phyloP scores from a whole-genome alignment of 495 filamentous ascomycete species.

The Podospora tetraspora region DNA sequence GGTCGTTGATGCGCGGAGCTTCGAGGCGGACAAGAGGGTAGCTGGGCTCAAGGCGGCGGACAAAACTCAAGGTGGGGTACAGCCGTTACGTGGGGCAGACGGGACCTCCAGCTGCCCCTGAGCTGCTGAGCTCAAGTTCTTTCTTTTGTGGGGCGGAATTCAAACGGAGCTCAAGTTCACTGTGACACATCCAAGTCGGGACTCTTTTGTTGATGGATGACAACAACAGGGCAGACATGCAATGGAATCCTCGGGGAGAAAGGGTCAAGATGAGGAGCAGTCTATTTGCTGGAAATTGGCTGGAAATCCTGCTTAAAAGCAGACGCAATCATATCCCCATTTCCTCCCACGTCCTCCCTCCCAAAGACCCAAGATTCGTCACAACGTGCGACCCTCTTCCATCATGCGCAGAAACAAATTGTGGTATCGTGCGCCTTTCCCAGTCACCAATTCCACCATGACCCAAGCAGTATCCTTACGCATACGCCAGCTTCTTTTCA shows the following conservation, averaged over 20 bases:
- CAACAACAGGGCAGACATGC: background rate
- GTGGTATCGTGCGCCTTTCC: background rate
- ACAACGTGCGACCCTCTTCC: background rate
- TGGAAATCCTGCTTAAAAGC: background rate
- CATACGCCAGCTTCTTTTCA: background rate
- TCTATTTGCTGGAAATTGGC: background rate
- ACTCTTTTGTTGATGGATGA: background rate
- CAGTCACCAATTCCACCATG: background rate
- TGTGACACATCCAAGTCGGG: background rate
- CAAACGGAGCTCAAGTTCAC: background rate
- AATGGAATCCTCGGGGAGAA: background rate
- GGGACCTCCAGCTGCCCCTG: too few relatives aligned
- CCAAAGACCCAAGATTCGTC: background rate
- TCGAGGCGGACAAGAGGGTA: background rate
- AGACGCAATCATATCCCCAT: background rate
- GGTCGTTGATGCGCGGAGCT: background rate
- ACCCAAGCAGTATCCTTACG: background rate
- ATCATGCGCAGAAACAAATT: background rate
- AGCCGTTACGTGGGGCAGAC: background rate
- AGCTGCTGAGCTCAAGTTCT: background rate
- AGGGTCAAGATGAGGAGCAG: background rate
- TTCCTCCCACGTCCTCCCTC: background rate
- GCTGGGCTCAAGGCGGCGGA: too few relatives aligned
- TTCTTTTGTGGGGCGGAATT: background rate
- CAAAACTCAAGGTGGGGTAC: background rate